A percentile compares a stretch with the other conserved stretches of the same genome.
Conservation (phyloP, 2,329 filamentous ascomycete species). For the Talaromyces sp. region DNA sequence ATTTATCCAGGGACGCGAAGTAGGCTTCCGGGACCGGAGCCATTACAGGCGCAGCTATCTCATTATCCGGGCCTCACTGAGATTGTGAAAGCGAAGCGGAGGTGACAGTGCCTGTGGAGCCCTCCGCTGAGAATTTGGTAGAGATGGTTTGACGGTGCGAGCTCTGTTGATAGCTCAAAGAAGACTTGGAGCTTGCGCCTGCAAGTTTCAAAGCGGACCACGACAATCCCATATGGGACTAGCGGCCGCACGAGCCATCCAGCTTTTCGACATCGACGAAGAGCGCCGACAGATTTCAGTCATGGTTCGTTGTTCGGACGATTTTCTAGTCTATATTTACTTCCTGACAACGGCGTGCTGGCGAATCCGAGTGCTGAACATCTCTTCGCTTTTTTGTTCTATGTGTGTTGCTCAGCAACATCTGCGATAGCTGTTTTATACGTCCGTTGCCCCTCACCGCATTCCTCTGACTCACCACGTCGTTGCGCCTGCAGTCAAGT, state of each 20-base stretch:
- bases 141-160: constrained; percentile 16
- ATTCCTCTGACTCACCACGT: neutral
- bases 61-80: constrained; percentile 24
- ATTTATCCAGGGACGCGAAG: constrained; percentile 80
- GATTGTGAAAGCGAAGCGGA: neutral
- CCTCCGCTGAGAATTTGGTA: constrained; percentile 9
- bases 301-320: neutral
- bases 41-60: constrained; percentile 51
- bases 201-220: constrained; percentile 9
- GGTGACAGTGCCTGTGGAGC: constrained; percentile 4
- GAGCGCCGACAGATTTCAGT: neutral
- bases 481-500: too few species aligned
- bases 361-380: neutral
- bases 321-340: neutral
- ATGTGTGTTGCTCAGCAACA: neutral
- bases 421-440: neutral
- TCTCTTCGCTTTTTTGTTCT: neutral
- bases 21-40: constrained; percentile 68
- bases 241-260: constrained; percentile 22
- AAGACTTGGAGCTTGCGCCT: constrained; percentile 16
- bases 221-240: constrained; percentile 25
- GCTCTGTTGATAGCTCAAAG: constrained; percentile 23
- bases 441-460: neutral
- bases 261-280: neutral
- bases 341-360: neutral